Conservation (phyloP, 441 rosid genomes). For the Syzygium syzygioides region DNA sequence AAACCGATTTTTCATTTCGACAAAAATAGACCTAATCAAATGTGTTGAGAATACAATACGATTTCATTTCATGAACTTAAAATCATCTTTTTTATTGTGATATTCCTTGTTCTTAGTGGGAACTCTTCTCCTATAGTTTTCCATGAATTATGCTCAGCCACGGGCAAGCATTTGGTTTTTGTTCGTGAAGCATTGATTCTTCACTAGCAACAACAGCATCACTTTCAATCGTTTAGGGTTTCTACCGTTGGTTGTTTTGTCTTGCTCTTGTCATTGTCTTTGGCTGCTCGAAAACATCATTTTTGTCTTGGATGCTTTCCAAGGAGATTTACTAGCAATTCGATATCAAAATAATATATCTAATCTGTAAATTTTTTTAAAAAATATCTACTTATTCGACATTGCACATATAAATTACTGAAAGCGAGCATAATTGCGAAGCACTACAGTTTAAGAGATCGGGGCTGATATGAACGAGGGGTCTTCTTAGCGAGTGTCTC, state of each 20-base stretch:
- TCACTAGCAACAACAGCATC: not conserved
- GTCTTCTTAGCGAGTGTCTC: accelerated
- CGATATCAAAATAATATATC: not conserved
- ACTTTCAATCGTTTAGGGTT: not conserved
- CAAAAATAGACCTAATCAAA: not conserved
- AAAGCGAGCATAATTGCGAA: not conserved
- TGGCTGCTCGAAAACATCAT: not conserved
- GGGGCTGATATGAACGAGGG: not conserved
- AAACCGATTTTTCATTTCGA: not conserved
- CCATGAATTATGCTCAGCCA: not conserved
- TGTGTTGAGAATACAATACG: not conserved
- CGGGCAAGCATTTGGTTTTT: not conserved
- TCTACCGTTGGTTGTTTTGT: not conserved
- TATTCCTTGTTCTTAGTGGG: not conserved
- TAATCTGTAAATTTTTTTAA: not conserved
- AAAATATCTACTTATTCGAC: not conserved
- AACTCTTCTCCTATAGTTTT: not conserved
- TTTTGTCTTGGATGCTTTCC: not conserved
- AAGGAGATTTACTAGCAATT: not conserved
- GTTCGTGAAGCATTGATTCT: not conserved
- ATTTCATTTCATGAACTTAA: not conserved
- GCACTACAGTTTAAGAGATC: not conserved
- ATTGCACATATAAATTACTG: not conserved
- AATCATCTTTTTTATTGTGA: not conserved
- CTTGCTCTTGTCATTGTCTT: not conserved